Conservation (phyloP, 2,329 filamentous ascomycete species). For the Penicillium sp. region DNA sequence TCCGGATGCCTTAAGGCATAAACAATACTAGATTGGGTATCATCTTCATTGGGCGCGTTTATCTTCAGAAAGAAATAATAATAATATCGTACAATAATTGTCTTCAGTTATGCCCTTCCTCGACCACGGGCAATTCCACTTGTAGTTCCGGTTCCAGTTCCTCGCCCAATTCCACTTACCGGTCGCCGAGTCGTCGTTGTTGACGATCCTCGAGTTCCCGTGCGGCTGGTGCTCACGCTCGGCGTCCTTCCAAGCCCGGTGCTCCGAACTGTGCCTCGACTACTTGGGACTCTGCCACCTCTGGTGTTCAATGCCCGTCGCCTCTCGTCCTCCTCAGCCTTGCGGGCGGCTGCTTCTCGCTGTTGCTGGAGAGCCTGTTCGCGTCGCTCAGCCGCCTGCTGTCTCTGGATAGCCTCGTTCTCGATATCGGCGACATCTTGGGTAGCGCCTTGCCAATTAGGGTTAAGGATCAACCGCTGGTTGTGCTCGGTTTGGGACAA, state of each 20-base stretch:
- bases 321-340: conserved; percentile 48
- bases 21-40: conserved; percentile 16
- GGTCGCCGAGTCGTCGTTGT: conserved; percentile 36
- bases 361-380: conserved; percentile 74
- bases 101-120: conserved; percentile 24
- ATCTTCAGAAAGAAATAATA: conserved; percentile 2
- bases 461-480: conserved; percentile 82
- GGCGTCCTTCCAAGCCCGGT: conserved; percentile 36
- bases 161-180: conserved; percentile 39
- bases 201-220: conserved; percentile 29
- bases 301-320: conserved; percentile 35
- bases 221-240: conserved; percentile 29
- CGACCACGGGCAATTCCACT: conserved; percentile 35
- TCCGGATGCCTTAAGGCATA: conserved; percentile 10
- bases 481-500: conserved; percentile 97
- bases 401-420: conserved; percentile 67
- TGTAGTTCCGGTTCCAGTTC: conserved; percentile 18
- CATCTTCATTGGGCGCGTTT: conserved; percentile 19
- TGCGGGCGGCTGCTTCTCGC: conserved; percentile 61
- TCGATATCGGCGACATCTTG: conserved; percentile 85
- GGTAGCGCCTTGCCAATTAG: conserved; percentile 81
- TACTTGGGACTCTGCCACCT: conserved; percentile 30
- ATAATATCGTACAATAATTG: conserved; percentile 17
- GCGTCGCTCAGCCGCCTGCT: conserved; percentile 71
- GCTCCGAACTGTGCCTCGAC: conserved; percentile 33